phyloP scores from a whole-genome alignment of 768 basidiomycete species.

The Lanmaoa pseudosensibilis region DNA sequence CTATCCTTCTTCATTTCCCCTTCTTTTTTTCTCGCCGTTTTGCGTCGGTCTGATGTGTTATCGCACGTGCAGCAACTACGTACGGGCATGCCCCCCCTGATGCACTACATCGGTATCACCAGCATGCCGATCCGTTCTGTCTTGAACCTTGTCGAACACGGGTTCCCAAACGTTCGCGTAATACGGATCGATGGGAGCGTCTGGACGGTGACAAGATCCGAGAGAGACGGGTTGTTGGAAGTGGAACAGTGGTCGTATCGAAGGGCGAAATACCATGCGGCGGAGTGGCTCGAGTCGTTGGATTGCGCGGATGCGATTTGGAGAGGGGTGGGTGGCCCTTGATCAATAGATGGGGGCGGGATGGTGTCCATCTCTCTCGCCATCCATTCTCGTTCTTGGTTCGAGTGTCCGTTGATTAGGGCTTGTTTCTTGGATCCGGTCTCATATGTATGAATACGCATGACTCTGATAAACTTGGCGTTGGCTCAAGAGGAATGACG shows the following conservation, averaged over 20 bases:
- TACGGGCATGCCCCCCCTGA: constrained; percentile 50
- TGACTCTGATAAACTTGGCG: too few relatives aligned
- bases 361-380: background rate
- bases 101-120: constrained; percentile 58
- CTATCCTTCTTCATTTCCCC: too few relatives aligned
- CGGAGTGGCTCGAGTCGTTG: constrained; percentile 65
- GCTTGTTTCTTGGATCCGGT: background rate
- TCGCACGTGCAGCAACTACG: constrained; percentile 52
- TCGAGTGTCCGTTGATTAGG: background rate
- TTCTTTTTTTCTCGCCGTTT: background rate
- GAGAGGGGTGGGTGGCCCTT: constrained; percentile 18
- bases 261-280: constrained; percentile 49
- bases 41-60: background rate
- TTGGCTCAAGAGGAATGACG: too few relatives aligned
- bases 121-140: constrained; percentile 45
- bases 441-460: too few relatives aligned
- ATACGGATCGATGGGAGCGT: constrained; percentile 53
- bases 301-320: constrained; percentile 58
- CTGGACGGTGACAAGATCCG: constrained; percentile 47
- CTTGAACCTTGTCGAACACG: constrained; percentile 50
- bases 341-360: background rate
- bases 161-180: constrained; percentile 62
- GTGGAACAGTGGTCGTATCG: constrained; percentile 58
- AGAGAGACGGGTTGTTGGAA: constrained; percentile 36
- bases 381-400: background rate